phyloP scores from a whole-genome alignment of 1,139 yeast genomes.

The Candida labiduridarum region DNA sequence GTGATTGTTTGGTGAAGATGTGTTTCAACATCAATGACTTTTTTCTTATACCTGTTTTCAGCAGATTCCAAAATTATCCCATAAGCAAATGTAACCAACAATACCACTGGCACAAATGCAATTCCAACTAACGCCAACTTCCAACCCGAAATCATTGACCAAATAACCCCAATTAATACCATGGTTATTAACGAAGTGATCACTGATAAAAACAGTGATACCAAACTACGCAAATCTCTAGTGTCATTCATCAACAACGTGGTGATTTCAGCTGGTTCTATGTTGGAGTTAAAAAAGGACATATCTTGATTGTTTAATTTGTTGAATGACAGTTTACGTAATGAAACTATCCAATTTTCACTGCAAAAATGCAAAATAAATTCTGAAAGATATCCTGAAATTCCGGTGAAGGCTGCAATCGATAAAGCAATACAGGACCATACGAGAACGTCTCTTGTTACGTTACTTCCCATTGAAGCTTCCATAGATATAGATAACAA shows the following conservation, averaged over 20 bases:
- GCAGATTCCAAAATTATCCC: slow-evolving; percentile 51
- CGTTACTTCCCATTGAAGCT: slow-evolving; percentile 31
- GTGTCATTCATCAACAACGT: slow-evolving; percentile 78
- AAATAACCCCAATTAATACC: slow-evolving; percentile 60
- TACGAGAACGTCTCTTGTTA: slow-evolving; percentile 35
- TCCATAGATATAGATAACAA: slow-evolving; percentile 59
- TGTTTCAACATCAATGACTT: slow-evolving; percentile 55
- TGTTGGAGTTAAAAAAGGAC: slow-evolving; percentile 50
- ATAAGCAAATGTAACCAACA: slow-evolving; percentile 52
- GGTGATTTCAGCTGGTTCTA: slow-evolving; percentile 57
- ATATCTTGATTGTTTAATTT: slow-evolving; percentile 56
- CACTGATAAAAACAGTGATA: slow-evolving; percentile 63
- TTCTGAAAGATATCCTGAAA: slow-evolving; percentile 53
- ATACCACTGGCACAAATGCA: slow-evolving; percentile 67
- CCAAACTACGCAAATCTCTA: slow-evolving; percentile 68
- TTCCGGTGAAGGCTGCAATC: slow-evolving; percentile 64
- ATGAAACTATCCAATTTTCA: slow-evolving; percentile 64
- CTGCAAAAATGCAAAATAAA: slow-evolving; percentile 57
- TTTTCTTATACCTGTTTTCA: slow-evolving; percentile 64
- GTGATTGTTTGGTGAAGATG: slow-evolving; percentile 58
- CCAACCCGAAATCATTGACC: slow-evolving; percentile 90
- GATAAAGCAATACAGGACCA: slow-evolving; percentile 73
- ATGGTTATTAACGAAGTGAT: slow-evolving; percentile 55
- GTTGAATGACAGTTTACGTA: slow-evolving; percentile 55
- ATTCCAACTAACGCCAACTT: slow-evolving; percentile 79